Conservation (phyloP, 1,284 basidiomycete genomes). For the Papiliotrema laurentii region DNA sequence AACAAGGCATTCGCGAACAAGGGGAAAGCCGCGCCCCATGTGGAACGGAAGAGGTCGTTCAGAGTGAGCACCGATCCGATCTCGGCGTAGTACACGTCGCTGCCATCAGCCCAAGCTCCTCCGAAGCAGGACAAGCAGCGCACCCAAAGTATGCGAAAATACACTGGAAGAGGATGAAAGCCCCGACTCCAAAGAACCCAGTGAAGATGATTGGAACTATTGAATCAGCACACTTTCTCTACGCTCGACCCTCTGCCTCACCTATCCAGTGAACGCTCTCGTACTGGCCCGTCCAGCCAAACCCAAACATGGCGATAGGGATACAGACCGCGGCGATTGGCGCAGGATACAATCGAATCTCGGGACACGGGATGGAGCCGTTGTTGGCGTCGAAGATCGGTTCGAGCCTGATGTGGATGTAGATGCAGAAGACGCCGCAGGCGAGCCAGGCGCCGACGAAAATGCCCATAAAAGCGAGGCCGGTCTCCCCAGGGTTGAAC, state of each 20-base stretch:
- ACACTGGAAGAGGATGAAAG: slow-evolving; percentile 15
- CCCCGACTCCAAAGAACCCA: slow-evolving; percentile 17
- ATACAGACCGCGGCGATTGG: slow-evolving; percentile 14
- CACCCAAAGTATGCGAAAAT: slow-evolving; percentile 15
- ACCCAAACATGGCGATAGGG: slow-evolving; percentile 20
- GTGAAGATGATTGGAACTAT: slow-evolving; percentile 21
- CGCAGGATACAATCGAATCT: slow-evolving; percentile 9
- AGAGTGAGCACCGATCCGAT: slow-evolving; percentile 14
- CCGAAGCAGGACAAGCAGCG: background rate
- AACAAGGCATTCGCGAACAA: slow-evolving; percentile 21
- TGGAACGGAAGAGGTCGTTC: slow-evolving; percentile 12
- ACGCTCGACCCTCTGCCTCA: slow-evolving; percentile 14
- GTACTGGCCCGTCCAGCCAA: slow-evolving; percentile 19
- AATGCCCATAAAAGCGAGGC: slow-evolving; percentile 11
- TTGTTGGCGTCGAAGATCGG: slow-evolving; percentile 17
- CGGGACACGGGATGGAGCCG: slow-evolving; percentile 15
- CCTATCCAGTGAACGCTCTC: slow-evolving; percentile 12
- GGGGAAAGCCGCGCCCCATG: slow-evolving; percentile 18
- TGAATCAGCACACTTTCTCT: slow-evolving; percentile 5
- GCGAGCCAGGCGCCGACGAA: slow-evolving; percentile 11
- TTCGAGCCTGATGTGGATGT: slow-evolving; percentile 15
- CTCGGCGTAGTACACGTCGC: slow-evolving; percentile 15
- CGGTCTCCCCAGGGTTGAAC: slow-evolving; percentile 12
- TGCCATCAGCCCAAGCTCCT: background rate
- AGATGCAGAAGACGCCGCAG: background rate